phyloP scores from a whole-genome alignment of 495 filamentous ascomycete genomes.

The Alectoria sarmentosa region DNA sequence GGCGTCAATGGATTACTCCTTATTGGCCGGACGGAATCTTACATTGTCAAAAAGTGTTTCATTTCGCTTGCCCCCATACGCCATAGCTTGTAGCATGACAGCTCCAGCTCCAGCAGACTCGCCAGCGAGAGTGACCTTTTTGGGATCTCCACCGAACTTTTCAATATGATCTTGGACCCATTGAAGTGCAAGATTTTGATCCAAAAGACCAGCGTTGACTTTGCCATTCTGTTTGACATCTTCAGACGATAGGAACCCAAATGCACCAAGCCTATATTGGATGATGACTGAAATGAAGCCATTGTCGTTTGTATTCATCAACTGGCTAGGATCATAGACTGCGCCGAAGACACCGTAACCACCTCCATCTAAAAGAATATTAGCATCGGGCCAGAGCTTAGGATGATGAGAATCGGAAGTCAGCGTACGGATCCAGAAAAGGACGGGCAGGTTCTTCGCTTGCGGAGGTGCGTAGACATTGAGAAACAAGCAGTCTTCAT shows the following conservation, averaged over 20 bases:
- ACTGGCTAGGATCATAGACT: slow-evolving; percentile 34
- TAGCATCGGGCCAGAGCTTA: not conserved
- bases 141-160: slow-evolving; percentile 39
- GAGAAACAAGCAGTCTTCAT: slow-evolving; percentile 45
- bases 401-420: not conserved
- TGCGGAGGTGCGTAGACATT: slow-evolving; percentile 35
- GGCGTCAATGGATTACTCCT: not conserved
- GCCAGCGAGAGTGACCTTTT: slow-evolving; percentile 34
- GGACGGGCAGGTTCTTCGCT: slow-evolving; percentile 32
- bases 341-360: slow-evolving; percentile 38
- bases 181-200: slow-evolving; percentile 32
- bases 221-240: slow-evolving; percentile 31
- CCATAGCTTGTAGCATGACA: slow-evolving; percentile 44
- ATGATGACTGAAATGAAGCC: slow-evolving; percentile 41
- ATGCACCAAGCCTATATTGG: slow-evolving; percentile 45
- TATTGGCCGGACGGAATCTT: no score
- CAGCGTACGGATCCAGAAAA: slow-evolving; percentile 18
- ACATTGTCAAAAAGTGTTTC: slow-evolving; percentile 17
- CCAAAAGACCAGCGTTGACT: slow-evolving; percentile 35
- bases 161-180: slow-evolving; percentile 32
- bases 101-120: slow-evolving; percentile 40
- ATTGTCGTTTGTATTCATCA: slow-evolving; percentile 41
- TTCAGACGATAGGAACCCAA: slow-evolving; percentile 43
- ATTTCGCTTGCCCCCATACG: slow-evolving; percentile 38
- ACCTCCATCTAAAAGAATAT: slow-evolving; percentile 33